Conservation (phyloP, 2,329 filamentous ascomycete genomes). For the Plenodomus biglobosus region DNA sequence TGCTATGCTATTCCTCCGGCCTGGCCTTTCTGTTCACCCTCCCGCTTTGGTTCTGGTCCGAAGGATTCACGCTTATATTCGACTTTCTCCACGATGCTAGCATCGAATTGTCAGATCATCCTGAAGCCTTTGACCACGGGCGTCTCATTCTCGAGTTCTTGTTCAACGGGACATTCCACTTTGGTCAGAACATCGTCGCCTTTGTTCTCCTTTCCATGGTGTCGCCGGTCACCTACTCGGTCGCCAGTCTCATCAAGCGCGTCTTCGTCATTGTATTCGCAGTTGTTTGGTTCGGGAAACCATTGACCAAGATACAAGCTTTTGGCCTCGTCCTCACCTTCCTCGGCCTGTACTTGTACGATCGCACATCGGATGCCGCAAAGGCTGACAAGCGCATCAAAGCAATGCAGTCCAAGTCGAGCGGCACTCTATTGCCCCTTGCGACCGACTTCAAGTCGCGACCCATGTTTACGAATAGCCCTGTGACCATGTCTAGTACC, state of each 20-base stretch:
- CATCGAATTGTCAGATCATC: slow-evolving; percentile 73
- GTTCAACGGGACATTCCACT: slow-evolving; percentile 97
- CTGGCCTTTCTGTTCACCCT: slow-evolving; percentile 85
- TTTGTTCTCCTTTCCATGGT: slow-evolving; percentile 91
- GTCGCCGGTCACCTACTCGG: slow-evolving; percentile 94
- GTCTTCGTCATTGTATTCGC: slow-evolving; percentile 96
- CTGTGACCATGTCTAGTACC: slow-evolving; percentile 42
- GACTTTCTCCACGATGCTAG: slow-evolving; percentile 83
- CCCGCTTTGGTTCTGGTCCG: slow-evolving; percentile 91
- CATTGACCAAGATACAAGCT: slow-evolving; percentile 79
- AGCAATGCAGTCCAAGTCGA: slow-evolving; percentile 63
- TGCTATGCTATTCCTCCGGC: slow-evolving; percentile 95
- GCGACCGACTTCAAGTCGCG: slow-evolving; percentile 41
- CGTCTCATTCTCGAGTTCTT: slow-evolving; percentile 76
- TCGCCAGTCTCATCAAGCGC: slow-evolving; percentile 92
- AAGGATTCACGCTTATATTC: slow-evolving; percentile 74
- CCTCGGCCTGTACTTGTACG: slow-evolving; percentile 90
- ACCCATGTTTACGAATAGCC: slow-evolving; percentile 44
- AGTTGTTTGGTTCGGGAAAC: slow-evolving; percentile 93
- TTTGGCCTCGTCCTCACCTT: slow-evolving; percentile 88
- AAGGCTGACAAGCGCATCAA: slow-evolving; percentile 80
- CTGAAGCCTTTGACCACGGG: slow-evolving; percentile 68
- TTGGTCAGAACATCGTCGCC: slow-evolving; percentile 92
- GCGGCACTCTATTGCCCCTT: slow-evolving; percentile 68
- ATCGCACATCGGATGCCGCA: slow-evolving; percentile 84